Base-by-base conservation (phyloP, 768 basidiomycete species). In the Hericium rajendrae region DNA sequence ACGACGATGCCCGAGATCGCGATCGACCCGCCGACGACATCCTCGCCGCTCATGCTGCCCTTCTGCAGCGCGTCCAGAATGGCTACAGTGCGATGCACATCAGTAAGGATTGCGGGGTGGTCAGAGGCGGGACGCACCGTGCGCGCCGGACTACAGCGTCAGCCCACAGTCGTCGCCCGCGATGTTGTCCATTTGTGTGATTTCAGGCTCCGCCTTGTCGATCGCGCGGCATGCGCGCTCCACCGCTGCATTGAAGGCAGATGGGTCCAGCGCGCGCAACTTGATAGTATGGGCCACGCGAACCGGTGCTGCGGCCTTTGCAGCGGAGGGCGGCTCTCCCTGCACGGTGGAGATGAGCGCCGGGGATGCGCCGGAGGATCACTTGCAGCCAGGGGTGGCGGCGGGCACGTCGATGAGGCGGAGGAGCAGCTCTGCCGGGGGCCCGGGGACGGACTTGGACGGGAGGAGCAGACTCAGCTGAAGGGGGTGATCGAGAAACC, bases 131-230 rank as follows among this genome's bases (percentile, higher is more conserved):
- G 56, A 63, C 70, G 66, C 64, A 81, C 86, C 85, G 65, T 82
- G 76, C 37, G 88, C 87, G 38, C 94, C 94, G 10, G 83, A 81
- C 75, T 82, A 80, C 41, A 86, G 76, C 0, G 84, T 86, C 48
- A 84, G 67, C 0, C 85, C 85, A 50, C 83, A 84, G 65, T 88
- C 94, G 66, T 98, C 94, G 26, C 94, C 94, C 2, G 91, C 89
- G 54, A 97, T 86, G 57, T 80, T 85, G 69, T 99, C 95, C 83
- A 91, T 88, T 18, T 78, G 72, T 15, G 94, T 97, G 59, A 99
- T 92, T 62, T 94, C 92, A 1, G 88, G 83, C 68, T 97, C 94
- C 9, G 86, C 87, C 8, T 71, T 72, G 58, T 92, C 80, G 59
- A 97, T 71, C 2, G 82, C 83, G 18, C 80, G 67, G 60, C 85